Percentiles rank a stretch among this genome's conserved stretches.
These are phyloP conservation scores for Pseudocercospora fuligena DNA, from an alignment of 2,329 filamentous ascomycete species.

Conservation along the genomic window DNA sequence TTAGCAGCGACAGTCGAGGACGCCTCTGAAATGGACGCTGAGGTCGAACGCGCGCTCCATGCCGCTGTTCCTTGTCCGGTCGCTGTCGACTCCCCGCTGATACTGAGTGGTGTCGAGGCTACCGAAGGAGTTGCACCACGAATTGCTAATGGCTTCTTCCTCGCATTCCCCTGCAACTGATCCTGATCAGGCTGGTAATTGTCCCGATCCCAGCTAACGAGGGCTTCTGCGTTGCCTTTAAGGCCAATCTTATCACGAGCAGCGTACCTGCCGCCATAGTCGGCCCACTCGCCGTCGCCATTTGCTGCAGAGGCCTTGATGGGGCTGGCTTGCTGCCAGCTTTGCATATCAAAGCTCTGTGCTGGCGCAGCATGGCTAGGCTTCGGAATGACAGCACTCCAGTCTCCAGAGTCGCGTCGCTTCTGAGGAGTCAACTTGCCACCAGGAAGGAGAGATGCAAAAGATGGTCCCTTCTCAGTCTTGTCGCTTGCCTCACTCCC, in stretches of 20 bases:
- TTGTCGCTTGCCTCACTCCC: conserved; percentile 3
- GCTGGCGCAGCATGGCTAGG: neutral
- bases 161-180: neutral
- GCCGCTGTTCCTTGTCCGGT: neutral
- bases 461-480: neutral
- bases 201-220: conserved; percentile 19
- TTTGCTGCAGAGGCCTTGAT: neutral
- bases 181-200: neutral
- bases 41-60: neutral
- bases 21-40: neutral
- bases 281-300: conserved; percentile 2
- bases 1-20: neutral
- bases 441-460: conserved; percentile 4
- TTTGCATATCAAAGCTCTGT: neutral
- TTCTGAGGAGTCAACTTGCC: neutral
- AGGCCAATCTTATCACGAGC: conserved; percentile 25
- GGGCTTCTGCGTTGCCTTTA: conserved; percentile 15
- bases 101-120: neutral
- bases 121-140: neutral
- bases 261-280: conserved; percentile 18
- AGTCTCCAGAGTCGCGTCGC: conserved; percentile 2
- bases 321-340: neutral
- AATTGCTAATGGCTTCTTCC: neutral
- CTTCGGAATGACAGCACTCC: conserved; percentile 3
- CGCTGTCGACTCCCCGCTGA: neutral